Conservation (phyloP, 2,329 filamentous ascomycete genomes). For the Sclerotinia minor region DNA sequence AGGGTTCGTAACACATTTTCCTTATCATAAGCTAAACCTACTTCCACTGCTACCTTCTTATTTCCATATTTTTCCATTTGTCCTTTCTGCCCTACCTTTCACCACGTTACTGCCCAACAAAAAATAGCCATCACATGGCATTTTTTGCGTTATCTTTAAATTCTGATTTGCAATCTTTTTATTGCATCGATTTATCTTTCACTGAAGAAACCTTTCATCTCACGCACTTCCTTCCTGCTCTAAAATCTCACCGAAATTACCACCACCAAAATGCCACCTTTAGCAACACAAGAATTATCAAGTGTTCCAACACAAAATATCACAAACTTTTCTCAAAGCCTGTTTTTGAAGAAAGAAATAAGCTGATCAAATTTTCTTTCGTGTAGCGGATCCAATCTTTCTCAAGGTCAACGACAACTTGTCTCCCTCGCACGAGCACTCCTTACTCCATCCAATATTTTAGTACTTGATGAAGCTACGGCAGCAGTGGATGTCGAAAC, state of each 20-base stretch:
- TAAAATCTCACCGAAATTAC: slow-evolving; percentile 14
- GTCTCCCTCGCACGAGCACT: slow-evolving; percentile 91
- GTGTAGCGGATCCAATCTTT: slow-evolving; percentile 80
- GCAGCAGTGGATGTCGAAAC: slow-evolving; percentile 71
- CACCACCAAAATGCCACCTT: background rate
- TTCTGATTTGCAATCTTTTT: slow-evolving; percentile 18
- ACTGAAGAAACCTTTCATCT: background rate
- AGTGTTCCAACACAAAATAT: background rate
- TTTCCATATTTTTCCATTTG: slow-evolving; percentile 21
- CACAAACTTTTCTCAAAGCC: background rate
- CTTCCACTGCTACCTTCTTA: slow-evolving; percentile 5
- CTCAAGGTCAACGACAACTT: slow-evolving; percentile 90
- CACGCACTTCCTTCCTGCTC: background rate
- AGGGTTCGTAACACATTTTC: slow-evolving; percentile 64
- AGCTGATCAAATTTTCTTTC: slow-evolving; percentile 21
- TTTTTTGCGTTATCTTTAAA: slow-evolving; percentile 8
- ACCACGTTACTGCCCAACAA: slow-evolving; percentile 28
- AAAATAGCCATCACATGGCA: slow-evolving; percentile 22
- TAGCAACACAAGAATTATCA: slow-evolving; percentile 6
- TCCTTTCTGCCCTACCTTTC: slow-evolving; percentile 23
- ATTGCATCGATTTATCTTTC: slow-evolving; percentile 4
- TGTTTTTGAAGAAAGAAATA: background rate
- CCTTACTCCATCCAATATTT: slow-evolving; percentile 92
- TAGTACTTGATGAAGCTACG: slow-evolving; percentile 95
- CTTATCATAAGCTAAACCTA: slow-evolving; percentile 25